phyloP scores from a whole-genome alignment of 1,139 yeast species.

The Blastobotrys elegans region DNA sequence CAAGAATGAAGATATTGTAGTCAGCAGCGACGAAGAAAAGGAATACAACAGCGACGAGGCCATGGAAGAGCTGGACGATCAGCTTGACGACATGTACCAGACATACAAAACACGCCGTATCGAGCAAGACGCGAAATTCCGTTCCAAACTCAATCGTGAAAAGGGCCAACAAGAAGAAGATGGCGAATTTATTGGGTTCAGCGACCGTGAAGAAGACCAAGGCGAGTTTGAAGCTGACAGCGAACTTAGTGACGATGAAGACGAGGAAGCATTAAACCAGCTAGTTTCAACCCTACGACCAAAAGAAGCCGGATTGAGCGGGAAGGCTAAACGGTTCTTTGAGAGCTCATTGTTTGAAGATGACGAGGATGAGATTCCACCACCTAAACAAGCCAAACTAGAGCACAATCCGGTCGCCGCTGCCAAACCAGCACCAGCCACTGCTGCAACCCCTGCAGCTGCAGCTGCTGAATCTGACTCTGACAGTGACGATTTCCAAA shows the following conservation, averaged over 20 bases:
- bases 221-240: slow-evolving; percentile 30
- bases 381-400: slow-evolving; percentile 12
- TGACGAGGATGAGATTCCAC: slow-evolving; percentile 28
- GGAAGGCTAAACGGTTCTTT: slow-evolving; percentile 71
- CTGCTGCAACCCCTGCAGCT: neutral
- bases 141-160: slow-evolving; percentile 79
- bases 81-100: slow-evolving; percentile 76
- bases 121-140: slow-evolving; percentile 72
- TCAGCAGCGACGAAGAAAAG: slow-evolving; percentile 42
- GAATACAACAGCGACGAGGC: slow-evolving; percentile 52
- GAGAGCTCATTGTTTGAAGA: slow-evolving; percentile 68
- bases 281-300: slow-evolving; percentile 54
- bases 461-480: slow-evolving; percentile 4
- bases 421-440: slow-evolving; percentile 2
- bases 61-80: slow-evolving; percentile 69
- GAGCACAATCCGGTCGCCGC: slow-evolving; percentile 15
- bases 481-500: slow-evolving; percentile 24
- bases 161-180: slow-evolving; percentile 41
- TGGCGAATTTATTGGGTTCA: slow-evolving; percentile 78
- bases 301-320: slow-evolving; percentile 51
- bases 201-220: slow-evolving; percentile 37
- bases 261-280: slow-evolving; percentile 65
- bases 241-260: slow-evolving; percentile 40
- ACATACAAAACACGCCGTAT: slow-evolving; percentile 68
- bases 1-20: slow-evolving; percentile 39